phyloP scores from a whole-genome alignment of 23 red algal species.

The Gracilaria domingensis region DNA sequence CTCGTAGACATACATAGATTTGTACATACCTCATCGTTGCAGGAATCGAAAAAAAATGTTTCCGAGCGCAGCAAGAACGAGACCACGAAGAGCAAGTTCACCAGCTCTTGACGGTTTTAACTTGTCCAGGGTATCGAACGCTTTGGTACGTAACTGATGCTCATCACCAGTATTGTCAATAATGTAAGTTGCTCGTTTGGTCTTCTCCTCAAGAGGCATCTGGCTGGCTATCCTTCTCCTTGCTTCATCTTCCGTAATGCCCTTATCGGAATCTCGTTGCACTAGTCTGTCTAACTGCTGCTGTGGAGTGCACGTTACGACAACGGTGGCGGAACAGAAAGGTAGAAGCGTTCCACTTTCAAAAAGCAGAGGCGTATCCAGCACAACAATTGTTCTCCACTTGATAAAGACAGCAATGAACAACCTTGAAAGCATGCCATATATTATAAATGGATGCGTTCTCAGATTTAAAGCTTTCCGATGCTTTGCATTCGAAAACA shows the following conservation, averaged over 20 bases:
- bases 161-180: slow-evolving; percentile 77
- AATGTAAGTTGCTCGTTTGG: slow-evolving; percentile 62
- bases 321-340: slow-evolving; percentile 66
- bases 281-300: slow-evolving; percentile 69
- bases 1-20: neutral
- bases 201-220: slow-evolving; percentile 86
- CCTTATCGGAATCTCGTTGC: slow-evolving; percentile 21
- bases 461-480: slow-evolving; percentile 71
- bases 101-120: slow-evolving; percentile 55
- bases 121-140: slow-evolving; percentile 19
- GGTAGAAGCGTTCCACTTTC: slow-evolving; percentile 77
- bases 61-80: slow-evolving; percentile 11
- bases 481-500: slow-evolving; percentile 75
- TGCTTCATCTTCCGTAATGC: slow-evolving; percentile 72
- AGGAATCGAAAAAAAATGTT: slow-evolving; percentile 20
- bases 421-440: slow-evolving; percentile 70
- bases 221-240: slow-evolving; percentile 69
- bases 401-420: slow-evolving; percentile 51
- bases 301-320: slow-evolving; percentile 53
- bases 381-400: slow-evolving; percentile 73
- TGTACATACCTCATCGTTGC: neutral
- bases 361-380: slow-evolving; percentile 94
- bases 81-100: slow-evolving; percentile 61
- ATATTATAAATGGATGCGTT: slow-evolving; percentile 90
- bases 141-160: neutral